These are phyloP conservation scores for Phytophthora colocasiae DNA, from an alignment of 352 stramenopile species.

Conservation along the genomic window DNA sequence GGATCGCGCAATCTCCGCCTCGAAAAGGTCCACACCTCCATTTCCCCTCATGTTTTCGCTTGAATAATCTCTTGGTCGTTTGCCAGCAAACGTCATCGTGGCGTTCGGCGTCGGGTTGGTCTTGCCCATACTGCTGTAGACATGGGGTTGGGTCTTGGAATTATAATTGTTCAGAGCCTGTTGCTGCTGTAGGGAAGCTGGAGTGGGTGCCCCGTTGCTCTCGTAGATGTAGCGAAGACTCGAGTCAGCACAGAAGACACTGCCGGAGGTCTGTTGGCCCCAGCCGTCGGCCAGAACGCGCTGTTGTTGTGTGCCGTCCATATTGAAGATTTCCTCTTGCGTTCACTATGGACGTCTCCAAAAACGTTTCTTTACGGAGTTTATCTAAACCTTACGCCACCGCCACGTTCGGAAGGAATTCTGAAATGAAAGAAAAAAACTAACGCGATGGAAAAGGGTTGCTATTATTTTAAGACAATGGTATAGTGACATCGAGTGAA, in stretches of 20 bases:
- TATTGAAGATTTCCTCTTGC: slow-evolving; percentile 16
- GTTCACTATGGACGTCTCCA: slow-evolving; percentile 11
- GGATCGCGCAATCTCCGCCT: slow-evolving; percentile 69
- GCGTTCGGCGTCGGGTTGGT: slow-evolving; percentile 1
- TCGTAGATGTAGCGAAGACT: slow-evolving; percentile 87
- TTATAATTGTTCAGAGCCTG: slow-evolving; percentile 2
- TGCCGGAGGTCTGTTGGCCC: slow-evolving; percentile 58
- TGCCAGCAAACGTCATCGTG: slow-evolving; percentile 36
- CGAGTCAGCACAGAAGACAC: slow-evolving; percentile 85
- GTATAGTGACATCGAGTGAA: not conserved
- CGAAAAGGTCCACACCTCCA: slow-evolving; percentile 59
- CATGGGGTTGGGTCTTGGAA: slow-evolving; percentile 4
- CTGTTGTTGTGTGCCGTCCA: slow-evolving; percentile 49
- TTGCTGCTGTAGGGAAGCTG: not conserved
- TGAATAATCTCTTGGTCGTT: slow-evolving; percentile 37
- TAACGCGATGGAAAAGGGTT: not conserved
- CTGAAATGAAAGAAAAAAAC: slow-evolving; percentile 20
- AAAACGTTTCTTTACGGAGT: slow-evolving; percentile 16
- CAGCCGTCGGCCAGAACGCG: slow-evolving; percentile 78
- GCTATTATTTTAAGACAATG: not conserved
- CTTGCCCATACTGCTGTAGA: slow-evolving; percentile 15
- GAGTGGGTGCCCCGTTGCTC: slow-evolving; percentile 21
- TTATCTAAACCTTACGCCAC: slow-evolving; percentile 20
- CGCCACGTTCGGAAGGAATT: slow-evolving; percentile 26
- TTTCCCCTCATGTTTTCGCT: slow-evolving; percentile 11